phyloP scores from a whole-genome alignment of 352 stramenopile genomes.

The Globisporangium recalcitrans region DNA sequence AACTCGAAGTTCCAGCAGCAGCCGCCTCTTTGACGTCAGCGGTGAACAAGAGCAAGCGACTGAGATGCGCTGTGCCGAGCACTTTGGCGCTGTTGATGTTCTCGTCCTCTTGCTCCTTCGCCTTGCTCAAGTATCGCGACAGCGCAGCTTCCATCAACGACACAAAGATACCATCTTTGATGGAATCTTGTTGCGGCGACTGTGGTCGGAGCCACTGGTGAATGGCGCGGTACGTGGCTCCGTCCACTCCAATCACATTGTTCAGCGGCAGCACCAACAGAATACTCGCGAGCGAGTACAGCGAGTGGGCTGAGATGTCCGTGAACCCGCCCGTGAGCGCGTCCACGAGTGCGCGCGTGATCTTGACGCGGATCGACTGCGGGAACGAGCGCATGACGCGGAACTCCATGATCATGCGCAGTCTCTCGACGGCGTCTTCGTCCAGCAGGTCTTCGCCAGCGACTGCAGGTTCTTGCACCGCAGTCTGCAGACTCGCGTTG shows the following conservation, averaged over 20 bases:
- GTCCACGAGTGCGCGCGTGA: constrained; percentile 40
- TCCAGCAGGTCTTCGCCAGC: constrained; percentile 21
- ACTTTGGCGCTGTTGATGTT: neutral
- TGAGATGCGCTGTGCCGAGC: constrained; percentile 30
- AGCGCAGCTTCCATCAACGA: constrained; percentile 17
- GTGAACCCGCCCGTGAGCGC: constrained; percentile 61
- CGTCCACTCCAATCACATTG: constrained; percentile 25
- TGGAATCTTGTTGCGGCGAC: neutral
- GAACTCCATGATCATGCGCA: constrained; percentile 69
- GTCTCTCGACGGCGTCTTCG: constrained; percentile 31
- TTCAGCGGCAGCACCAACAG: constrained; percentile 47
- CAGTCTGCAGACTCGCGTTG: constrained; percentile 20
- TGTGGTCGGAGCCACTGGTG: constrained; percentile 26
- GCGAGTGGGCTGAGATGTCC: constrained; percentile 20
- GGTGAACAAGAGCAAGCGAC: constrained; percentile 41
- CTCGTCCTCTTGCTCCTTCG: neutral
- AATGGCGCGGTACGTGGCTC: constrained; percentile 24
- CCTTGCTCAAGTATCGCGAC: constrained; percentile 16
- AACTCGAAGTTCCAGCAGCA: constrained; percentile 1
- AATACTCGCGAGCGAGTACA: constrained; percentile 39
- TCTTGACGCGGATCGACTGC: constrained; percentile 48
- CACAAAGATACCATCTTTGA: neutral
- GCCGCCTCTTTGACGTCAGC: constrained; percentile 18
- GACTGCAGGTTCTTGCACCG: neutral
- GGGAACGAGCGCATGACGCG: constrained; percentile 76